A percentile compares a stretch with the other conserved stretches of the same genome.
Evolutionary conservation across 495 filamentous ascomycete species (phyloP).

Genomic region (Copromyces sp.): DNA sequence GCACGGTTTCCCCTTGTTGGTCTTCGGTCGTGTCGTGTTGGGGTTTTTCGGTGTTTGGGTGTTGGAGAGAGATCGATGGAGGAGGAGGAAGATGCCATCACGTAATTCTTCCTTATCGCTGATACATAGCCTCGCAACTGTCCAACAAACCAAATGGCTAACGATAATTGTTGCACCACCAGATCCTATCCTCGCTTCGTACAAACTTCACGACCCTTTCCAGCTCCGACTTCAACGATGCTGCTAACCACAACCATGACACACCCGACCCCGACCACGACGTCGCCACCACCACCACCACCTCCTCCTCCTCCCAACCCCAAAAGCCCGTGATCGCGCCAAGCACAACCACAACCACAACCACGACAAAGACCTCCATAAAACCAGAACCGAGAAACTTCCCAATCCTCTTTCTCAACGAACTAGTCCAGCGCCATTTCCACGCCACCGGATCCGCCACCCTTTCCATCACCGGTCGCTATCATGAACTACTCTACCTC

Average conservation of each 20-base stretch:
- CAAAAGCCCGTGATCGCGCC: background rate
- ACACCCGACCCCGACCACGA: background rate
- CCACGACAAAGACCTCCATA: background rate
- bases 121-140: background rate
- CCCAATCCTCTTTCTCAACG: slow-evolving; percentile 32
- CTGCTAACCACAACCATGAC: background rate
- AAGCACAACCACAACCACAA: background rate
- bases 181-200: slow-evolving; percentile 40
- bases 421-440: slow-evolving; percentile 28
- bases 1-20: background rate
- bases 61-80: slow-evolving; percentile 1
- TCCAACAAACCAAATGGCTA: background rate
- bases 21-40: background rate
- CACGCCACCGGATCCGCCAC: slow-evolving; percentile 25
- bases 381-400: slow-evolving; percentile 15
- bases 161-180: background rate
- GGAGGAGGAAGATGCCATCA: background rate
- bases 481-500: slow-evolving; percentile 60
- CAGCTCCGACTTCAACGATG: background rate
- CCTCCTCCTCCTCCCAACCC: background rate
- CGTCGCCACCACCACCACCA: background rate
- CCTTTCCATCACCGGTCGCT: slow-evolving; percentile 38
- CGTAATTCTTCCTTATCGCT: background rate
- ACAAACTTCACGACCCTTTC: slow-evolving; percentile 20
- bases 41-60: background rate